Evolutionary conservation across 1,284 basidiomycete species (phyloP), one percentile per base, ranked within the genome.

Genomic region (Agaricales sp.): DNA sequence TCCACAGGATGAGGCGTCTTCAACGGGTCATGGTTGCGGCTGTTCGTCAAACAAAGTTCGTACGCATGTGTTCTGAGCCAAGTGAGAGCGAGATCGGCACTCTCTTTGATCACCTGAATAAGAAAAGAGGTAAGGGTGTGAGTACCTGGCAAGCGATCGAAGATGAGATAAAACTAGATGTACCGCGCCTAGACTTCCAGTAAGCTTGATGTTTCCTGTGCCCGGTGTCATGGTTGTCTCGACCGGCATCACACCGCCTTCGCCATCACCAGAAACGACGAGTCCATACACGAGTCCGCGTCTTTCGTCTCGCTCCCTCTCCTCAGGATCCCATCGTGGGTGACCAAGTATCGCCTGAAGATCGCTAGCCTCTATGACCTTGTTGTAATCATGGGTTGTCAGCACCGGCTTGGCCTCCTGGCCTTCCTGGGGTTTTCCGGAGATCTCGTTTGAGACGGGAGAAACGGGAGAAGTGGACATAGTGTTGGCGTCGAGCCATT

Each of bases 41-140:
- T 67, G 48, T 75, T 73, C 3, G 86, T 86, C 60, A 94, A 81
- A 47, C 87, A 82, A 48, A 94, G 65, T 46, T 87, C 82, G 62
- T 83, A 90, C 2, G 90, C 82, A 59, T 92, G 81, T 12, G 78
- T 78, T 68, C 91, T 92, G 12, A 89, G 84, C 87, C 87, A 90
- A 63, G 82, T 89, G 57, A 94, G 66, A 1, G 92, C 90, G 39
- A 95, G 69, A 61, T 91, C 87, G 12, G 82, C 92, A 53, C 86
- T 90, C 69, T 94, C 92, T 64, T 88, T 87, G 67, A 94, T 92
- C 41, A 93, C 78, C 71, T 77, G 51, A 16, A 30, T 24, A 51
- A 48, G 44, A 47, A 8, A 52, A 2, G 20, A 52, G 16, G 25
- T 19, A 51, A 37, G 4, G 51, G 39, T 43, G 48, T n/a, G n/a